Evolutionary conservation across 73 alveolate genomes (phyloP).

Genomic region (Paramecium sonneborni): DNA sequence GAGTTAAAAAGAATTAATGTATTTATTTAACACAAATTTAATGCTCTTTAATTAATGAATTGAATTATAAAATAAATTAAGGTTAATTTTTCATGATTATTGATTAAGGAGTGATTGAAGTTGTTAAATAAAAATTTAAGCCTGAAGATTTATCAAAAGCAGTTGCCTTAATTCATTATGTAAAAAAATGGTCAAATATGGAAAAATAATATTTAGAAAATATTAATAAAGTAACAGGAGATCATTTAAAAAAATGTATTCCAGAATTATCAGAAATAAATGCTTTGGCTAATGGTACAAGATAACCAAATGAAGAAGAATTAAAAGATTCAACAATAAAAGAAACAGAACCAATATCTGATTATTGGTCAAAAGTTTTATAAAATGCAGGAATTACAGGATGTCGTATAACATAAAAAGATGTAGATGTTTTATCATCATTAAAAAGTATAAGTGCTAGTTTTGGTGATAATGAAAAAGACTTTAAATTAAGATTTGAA

Average conservation of each 20-base stretch:
- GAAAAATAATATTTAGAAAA: constrained; percentile 5
- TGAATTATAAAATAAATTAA: background rate
- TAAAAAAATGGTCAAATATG: constrained; percentile 1
- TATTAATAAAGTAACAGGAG: background rate
- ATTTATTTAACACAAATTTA: background rate
- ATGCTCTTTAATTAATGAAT: background rate
- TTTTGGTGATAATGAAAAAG: constrained; percentile 37
- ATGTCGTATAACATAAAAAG: background rate
- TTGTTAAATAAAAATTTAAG: background rate
- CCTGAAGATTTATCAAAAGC: constrained; percentile 13
- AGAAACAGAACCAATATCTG: background rate
- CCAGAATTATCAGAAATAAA: background rate
- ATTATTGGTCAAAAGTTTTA: constrained; percentile 47
- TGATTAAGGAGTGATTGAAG: constrained; percentile 33
- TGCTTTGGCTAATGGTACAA: background rate
- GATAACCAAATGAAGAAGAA: constrained; percentile 25
- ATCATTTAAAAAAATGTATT: background rate
- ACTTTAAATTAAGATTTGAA: constrained; percentile 44
- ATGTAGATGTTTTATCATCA: background rate
- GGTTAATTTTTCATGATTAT: constrained; percentile 29
- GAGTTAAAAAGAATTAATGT: background rate
- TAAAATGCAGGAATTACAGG: background rate
- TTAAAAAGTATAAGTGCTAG: background rate
- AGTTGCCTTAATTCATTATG: background rate
- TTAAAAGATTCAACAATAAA: background rate